Evolutionary conservation across 2,329 filamentous ascomycete species (phyloP).

Genomic region (Hypoxylon sp.): DNA sequence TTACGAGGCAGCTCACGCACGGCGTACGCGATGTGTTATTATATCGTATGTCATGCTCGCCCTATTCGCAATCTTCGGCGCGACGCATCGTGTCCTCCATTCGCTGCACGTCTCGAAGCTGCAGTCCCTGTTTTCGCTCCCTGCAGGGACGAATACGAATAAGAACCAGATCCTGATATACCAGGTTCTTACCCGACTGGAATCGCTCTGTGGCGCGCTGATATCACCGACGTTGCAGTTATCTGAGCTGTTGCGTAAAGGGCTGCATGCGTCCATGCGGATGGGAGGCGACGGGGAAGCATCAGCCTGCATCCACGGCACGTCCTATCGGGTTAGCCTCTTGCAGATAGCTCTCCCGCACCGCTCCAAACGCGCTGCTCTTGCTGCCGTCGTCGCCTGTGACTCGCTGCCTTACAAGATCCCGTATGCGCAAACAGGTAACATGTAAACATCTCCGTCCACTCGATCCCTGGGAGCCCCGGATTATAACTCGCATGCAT

Average conservation of each 20-base stretch:
- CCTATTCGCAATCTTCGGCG: not conserved
- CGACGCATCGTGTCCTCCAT: not conserved
- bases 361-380: conserved; percentile 1
- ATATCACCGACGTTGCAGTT: conserved; percentile 14
- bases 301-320: conserved; percentile 3
- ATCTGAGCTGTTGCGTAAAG: conserved; percentile 17
- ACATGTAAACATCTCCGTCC: conserved; percentile 6
- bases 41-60: not conserved
- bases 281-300: not conserved
- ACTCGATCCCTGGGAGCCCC: not conserved
- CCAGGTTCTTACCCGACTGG: not conserved
- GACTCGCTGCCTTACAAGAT: not conserved
- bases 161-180: no score
- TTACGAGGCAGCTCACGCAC: not conserved
- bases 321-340: not conserved
- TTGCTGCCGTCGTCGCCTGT: not conserved
- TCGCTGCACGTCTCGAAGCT: not conserved
- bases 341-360: no score
- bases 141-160: not conserved
- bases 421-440: not conserved
- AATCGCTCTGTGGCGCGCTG: conserved; percentile 5
- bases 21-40: not conserved
- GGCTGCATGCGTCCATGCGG: conserved; percentile 14
- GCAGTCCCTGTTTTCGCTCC: not conserved
- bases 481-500: conserved; percentile 1